Percentiles rank a stretch among this genome's conserved stretches.
phyloP scores from a whole-genome alignment of 1,139 yeast genomes.

The Taphrina wiesneri region DNA sequence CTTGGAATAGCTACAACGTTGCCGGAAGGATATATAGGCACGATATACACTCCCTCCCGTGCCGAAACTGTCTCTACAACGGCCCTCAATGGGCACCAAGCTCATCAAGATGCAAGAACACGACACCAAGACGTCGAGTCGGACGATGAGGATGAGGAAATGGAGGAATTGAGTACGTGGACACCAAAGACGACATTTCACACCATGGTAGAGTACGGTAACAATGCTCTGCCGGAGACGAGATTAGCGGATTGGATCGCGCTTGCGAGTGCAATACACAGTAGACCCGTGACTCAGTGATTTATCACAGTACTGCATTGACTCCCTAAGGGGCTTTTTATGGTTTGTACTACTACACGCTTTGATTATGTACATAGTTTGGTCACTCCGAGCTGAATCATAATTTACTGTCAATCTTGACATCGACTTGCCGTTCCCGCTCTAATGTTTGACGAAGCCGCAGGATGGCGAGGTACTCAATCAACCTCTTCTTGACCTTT shows the following conservation, averaged over 20 bases:
- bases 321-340: too few relatives aligned
- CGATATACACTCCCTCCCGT: slow-evolving; percentile 6
- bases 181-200: not conserved
- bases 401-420: slow-evolving; percentile 15
- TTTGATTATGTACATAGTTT: not conserved
- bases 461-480: slow-evolving; percentile 79
- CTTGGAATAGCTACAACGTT: not conserved
- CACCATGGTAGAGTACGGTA: slow-evolving; percentile 4
- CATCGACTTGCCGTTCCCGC: slow-evolving; percentile 15
- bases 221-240: not conserved
- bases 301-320: too few relatives aligned
- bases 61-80: not conserved
- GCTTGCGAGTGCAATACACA: slow-evolving; percentile 15
- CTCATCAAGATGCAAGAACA: too few relatives aligned
- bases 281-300: not conserved
- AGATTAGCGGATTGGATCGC: slow-evolving; percentile 17
- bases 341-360: too few relatives aligned
- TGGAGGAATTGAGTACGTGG: slow-evolving; percentile 26
- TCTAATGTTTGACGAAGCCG: slow-evolving; percentile 52
- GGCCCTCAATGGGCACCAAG: not conserved
- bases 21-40: slow-evolving; percentile 19
- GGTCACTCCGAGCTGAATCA: not conserved
- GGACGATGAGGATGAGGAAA: slow-evolving; percentile 10
- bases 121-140: not conserved
- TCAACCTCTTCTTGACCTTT: slow-evolving; percentile 71